Conservation (phyloP, 805 yeast genomes). For the Candida pseudoglaebosa region DNA sequence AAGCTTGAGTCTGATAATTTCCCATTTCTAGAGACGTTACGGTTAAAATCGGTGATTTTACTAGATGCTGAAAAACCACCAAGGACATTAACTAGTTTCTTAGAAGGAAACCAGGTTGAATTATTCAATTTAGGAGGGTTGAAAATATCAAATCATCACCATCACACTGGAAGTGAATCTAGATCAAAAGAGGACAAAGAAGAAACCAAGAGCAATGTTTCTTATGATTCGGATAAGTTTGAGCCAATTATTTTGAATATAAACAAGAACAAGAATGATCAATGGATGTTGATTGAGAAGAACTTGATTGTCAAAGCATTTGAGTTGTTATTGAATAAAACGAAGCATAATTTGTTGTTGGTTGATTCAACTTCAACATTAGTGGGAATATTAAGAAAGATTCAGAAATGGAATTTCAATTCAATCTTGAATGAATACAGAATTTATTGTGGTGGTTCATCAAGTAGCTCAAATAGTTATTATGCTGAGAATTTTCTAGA, state of each 20-base stretch:
- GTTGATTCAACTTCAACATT: constrained; percentile 79
- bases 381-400: constrained; percentile 73
- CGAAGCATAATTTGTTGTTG: constrained; percentile 63
- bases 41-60: constrained; percentile 63
- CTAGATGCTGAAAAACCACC: constrained; percentile 86
- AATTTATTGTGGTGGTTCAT: constrained; percentile 47
- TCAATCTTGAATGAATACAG: constrained; percentile 84
- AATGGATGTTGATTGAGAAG: constrained; percentile 75
- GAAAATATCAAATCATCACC: constrained; percentile 36
- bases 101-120: constrained; percentile 52
- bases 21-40: constrained; percentile 73
- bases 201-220: background rate
- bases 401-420: constrained; percentile 86
- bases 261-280: constrained; percentile 39
- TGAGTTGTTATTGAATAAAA: constrained; percentile 57
- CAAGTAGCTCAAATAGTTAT: constrained; percentile 63
- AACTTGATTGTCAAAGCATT: constrained; percentile 62
- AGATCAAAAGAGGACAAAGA: constrained; percentile 8
- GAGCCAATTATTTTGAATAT: constrained; percentile 23
- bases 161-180: constrained; percentile 16
- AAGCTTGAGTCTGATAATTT: constrained; percentile 71
- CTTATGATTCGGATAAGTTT: constrained; percentile 8
- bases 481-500: constrained; percentile 81
- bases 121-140: constrained; percentile 45
- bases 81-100: constrained; percentile 60